phyloP scores from a whole-genome alignment of 352 stramenopile species.

The Plasmopara halstedii region DNA sequence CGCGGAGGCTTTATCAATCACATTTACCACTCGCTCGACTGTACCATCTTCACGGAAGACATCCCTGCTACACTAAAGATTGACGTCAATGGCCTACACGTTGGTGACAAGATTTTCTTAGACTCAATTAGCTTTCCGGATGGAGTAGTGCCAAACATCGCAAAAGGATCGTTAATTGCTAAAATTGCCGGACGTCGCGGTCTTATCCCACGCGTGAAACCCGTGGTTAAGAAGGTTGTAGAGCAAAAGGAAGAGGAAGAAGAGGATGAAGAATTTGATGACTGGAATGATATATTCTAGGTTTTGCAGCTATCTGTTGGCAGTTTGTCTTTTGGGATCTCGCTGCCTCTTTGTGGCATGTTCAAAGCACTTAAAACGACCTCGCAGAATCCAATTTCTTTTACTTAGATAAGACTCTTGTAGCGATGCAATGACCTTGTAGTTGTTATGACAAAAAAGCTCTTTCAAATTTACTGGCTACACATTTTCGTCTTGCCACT shows the following conservation, averaged over 20 bases:
- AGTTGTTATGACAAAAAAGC: no score
- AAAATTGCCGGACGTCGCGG: conserved; percentile 83
- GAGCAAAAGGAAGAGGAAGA: conserved; percentile 59
- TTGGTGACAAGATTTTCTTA: conserved; percentile 75
- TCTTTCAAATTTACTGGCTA: background rate
- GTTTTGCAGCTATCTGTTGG: no score
- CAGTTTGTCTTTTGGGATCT: no score
- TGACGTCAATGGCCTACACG: conserved; percentile 83
- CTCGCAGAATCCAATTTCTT: no score
- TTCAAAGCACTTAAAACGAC: no score
- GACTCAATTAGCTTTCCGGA: conserved; percentile 72
- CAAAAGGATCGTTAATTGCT: conserved; percentile 58
- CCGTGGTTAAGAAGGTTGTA: conserved; percentile 61
- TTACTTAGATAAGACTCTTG: no score
- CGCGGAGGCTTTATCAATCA: conserved; percentile 91
- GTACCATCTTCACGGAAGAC: conserved; percentile 63
- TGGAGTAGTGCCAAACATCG: conserved; percentile 58
- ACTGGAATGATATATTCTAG: conserved; percentile 88
- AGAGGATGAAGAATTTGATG: conserved; percentile 71
- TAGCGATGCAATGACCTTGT: no score
- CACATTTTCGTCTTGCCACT: conserved; percentile 3
- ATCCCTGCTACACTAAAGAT: conserved; percentile 73
- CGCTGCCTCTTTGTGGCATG: no score
- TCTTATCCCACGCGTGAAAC: conserved; percentile 69
- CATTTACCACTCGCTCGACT: conserved; percentile 82